Base-by-base conservation (phyloP, 2,329 filamentous ascomycete genomes). In the Colletotrichum ledebouriae region DNA sequence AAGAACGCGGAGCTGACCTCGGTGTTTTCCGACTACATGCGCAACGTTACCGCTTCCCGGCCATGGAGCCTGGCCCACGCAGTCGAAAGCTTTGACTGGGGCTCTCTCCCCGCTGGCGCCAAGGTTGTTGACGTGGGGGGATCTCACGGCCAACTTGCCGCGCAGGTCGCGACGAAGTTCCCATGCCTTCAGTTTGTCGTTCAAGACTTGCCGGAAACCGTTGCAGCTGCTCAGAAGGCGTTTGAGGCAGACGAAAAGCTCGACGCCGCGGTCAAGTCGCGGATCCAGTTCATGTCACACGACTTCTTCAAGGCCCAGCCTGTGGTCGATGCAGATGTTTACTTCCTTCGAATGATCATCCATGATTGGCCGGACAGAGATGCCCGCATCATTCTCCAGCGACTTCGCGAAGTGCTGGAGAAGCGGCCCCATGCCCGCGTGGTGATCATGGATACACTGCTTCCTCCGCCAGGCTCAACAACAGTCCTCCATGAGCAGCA, bases 281-380 rank as follows among this genome's bases (percentile, higher is more conserved):
- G 78, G 2, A 74, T 82, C 9, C 73, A 71, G 2, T 82, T 81
- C 67, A 69, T 75, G 41, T 73, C 74, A 13, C 78, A 80, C 69
- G 75, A 79, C 70, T 78, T 82, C 67, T 80, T 81, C 75, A 63
- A 74, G 34, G 76, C 78, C 1, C 80, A 82, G 69, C 69, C 76
- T 1, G 74, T 77, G 2, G n/a, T 58, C n/a, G 62, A 75, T 15
- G 85, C 82, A 5, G 83, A 85, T 59, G 78, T 85, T 55, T 87
- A 85, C 75, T 76, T 87, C 59, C 74, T 88, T 63, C 85, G 85
- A 70, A 77, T 82, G 70, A 85, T 87, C 60, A 77, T 88, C 13
- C 86, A 88, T 73, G 85, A 87, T 75, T 87, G 84, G 84, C 79
- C 84, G 0, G 84, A 87, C 59, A 74, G 76, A 25, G 77, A 83